Percentiles rank a stretch among this genome's conserved stretches.
Conservation (phyloP, 208 protist genomes). For the Blastocrithidia nonstop region DNA sequence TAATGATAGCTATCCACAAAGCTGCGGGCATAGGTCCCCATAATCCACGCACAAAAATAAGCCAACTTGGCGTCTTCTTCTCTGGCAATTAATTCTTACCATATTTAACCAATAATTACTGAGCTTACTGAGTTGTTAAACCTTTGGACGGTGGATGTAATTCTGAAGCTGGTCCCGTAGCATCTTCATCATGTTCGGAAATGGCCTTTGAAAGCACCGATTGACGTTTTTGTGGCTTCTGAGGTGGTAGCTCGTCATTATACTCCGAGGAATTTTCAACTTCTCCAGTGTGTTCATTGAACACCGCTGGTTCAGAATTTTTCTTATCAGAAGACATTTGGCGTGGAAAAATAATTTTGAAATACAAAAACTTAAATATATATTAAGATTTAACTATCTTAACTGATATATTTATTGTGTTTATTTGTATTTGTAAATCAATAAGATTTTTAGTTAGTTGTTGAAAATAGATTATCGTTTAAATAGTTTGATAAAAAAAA, state of each 20-base stretch:
- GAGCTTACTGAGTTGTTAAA: constrained; percentile 40
- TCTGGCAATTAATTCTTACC: constrained; percentile 61
- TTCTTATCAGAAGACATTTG: too few species aligned
- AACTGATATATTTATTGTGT: too few species aligned
- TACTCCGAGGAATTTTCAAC: background rate
- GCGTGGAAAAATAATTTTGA: too few species aligned
- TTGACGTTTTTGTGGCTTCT: constrained; percentile 48
- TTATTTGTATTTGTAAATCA: too few species aligned
- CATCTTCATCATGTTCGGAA: constrained; percentile 36
- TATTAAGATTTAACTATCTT: background rate
- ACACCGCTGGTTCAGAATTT: too few species aligned
- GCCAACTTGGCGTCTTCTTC: constrained; percentile 60
- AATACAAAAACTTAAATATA: constrained; percentile 1
- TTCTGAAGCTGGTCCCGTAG: constrained; percentile 6
- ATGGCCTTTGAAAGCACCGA: constrained; percentile 65
- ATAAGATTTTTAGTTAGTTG: too few species aligned
- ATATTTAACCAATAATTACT: constrained; percentile 43
- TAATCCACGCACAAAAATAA: constrained; percentile 64
- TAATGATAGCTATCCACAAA: constrained; percentile 83
- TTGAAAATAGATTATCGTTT: too few species aligned
- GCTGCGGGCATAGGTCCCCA: constrained; percentile 78
- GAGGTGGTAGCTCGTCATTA: constrained; percentile 18
- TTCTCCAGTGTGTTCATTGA: too few species aligned
- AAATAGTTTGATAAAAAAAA: too few species aligned
- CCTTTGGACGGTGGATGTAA: constrained; percentile 46